Evolutionary conservation across 2,329 filamentous ascomycete species (phyloP), one percentile per base, ranked within the genome.

Genomic region (Zymoseptoria crescenta): DNA sequence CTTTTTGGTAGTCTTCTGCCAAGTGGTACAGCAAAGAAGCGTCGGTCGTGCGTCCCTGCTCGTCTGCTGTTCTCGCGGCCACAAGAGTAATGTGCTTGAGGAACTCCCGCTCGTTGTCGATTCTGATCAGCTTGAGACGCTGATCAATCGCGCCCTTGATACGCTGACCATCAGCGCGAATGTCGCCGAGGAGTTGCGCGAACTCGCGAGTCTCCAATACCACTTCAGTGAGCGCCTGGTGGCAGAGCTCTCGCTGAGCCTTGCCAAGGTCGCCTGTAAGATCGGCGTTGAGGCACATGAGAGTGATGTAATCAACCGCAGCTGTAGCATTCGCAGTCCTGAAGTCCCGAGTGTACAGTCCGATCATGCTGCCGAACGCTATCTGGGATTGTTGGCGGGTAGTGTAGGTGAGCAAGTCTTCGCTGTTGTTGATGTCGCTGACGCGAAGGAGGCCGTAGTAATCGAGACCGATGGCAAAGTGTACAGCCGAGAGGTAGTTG

Each of bases 201-300:
- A 97, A 99, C 71, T 99, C 94, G 65, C 93, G 86, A 20, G 92
- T 96, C 76, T 99, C 94, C n/a, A 99, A 81, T 27, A 96, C 91
- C 58, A 97, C 85, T 74, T 97, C 94, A 41, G 92, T 89, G 59
- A 99, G 80, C 6, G 91, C 93, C 74, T 96, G 91, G 74, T 96
- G 91, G 74, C 93, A 97, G 45, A 96, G 83, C 53, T 83, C 84
- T 56, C 86, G 83, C 71, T 96, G 93, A 50, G 87, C 86, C 61
- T 83, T 85, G 58, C 91, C 91, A 5, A 87, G 80, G 58, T 89
- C 83, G 20, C 87, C 88, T 27, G 81, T 83, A 50, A 95, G 79
- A 72, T 96, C 93, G 54, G 87, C 84, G 71, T 97, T 97, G 58
- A 99, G 83, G 73, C 91, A 96, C 69, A 99, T 92, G 59, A 99